These are phyloP conservation scores for Moesziomyces parantarcticus DNA, from an alignment of 1,284 basidiomycete genomes.

Conservation along the genomic window DNA sequence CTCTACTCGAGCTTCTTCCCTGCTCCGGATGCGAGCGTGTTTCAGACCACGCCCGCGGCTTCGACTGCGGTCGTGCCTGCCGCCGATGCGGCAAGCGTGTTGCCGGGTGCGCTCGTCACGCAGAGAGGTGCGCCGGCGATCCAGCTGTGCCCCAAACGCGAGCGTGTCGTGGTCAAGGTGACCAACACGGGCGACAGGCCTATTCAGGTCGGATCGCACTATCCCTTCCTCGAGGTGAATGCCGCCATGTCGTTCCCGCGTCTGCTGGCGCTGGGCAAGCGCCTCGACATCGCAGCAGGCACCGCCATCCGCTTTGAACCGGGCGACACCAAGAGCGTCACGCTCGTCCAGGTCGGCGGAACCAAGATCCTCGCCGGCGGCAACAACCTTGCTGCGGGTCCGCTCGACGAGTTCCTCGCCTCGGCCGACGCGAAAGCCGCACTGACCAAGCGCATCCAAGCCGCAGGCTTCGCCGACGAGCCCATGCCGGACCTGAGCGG, in stretches of 20 bases:
- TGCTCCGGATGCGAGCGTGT: constrained; percentile 74
- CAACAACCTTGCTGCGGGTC: constrained; percentile 73
- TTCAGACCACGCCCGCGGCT: constrained; percentile 8
- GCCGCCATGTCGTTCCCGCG: constrained; percentile 84
- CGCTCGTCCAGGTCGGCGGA: constrained; percentile 83
- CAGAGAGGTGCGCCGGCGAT: constrained; percentile 71
- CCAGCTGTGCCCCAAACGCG: constrained; percentile 78
- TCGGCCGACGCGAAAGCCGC: constrained; percentile 12
- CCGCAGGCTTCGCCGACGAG: constrained; percentile 52
- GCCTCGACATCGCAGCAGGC: constrained; percentile 90
- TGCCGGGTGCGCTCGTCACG: constrained; percentile 56
- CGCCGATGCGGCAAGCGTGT: constrained; percentile 15
- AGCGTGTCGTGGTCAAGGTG: constrained; percentile 79
- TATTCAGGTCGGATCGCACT: constrained; percentile 79
- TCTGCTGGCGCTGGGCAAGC: constrained; percentile 79
- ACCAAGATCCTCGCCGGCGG: constrained; percentile 75
- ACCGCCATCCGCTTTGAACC: constrained; percentile 98
- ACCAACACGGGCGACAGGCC: constrained; percentile 94
- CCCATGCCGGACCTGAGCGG: neutral
- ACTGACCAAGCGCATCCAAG: constrained; percentile 37
- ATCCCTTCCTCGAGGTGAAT: constrained; percentile 89
- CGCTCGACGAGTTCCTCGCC: constrained; percentile 36
- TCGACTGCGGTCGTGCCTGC: constrained; percentile 2
- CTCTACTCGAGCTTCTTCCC: constrained; percentile 94
- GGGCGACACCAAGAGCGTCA: constrained; percentile 85